A percentile compares a stretch with the other conserved stretches of the same genome.
phyloP scores from a whole-genome alignment of 73 alveolate genomes.

The Effrenium voratum region DNA sequence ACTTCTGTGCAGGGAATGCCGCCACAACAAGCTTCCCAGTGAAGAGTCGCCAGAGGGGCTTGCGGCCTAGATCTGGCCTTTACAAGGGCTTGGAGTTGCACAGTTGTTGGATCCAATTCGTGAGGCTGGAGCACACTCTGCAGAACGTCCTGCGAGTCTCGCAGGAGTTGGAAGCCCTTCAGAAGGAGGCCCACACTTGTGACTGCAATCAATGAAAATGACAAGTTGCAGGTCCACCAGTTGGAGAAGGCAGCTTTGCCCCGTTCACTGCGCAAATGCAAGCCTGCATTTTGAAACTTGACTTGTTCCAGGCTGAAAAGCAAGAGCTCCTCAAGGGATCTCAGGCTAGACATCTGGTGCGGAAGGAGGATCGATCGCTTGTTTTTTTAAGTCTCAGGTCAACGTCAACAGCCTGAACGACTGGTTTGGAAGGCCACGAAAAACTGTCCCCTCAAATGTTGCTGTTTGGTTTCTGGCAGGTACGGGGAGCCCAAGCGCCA shows the following conservation, averaged over 20 bases:
- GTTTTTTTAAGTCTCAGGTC: background rate
- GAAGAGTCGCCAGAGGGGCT: constrained; percentile 53
- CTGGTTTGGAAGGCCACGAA: constrained; percentile 45
- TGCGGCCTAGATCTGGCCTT: background rate
- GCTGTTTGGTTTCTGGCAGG: background rate
- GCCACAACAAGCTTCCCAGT: constrained; percentile 41
- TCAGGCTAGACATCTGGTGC: background rate
- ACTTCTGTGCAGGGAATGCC: constrained; percentile 34
- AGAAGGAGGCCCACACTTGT: constrained; percentile 20
- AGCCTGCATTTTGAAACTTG: no score
- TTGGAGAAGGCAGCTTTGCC: constrained; percentile 39
- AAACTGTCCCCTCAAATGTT: background rate
- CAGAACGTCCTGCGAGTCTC: constrained; percentile 50
- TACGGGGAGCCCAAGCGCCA: constrained; percentile 81
- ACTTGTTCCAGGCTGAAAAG: background rate
- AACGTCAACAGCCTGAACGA: constrained; percentile 43
- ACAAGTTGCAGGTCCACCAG: constrained; percentile 23
- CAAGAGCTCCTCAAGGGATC: constrained; percentile 29
- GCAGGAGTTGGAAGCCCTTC: constrained; percentile 56
- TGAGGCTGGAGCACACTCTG: constrained; percentile 35
- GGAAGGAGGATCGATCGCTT: background rate
- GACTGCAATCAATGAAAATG: background rate
- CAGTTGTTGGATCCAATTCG: no score
- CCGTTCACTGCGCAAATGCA: no score
- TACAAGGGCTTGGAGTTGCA: background rate